A percentile compares a stretch with the other conserved stretches of the same genome.
Evolutionary conservation across 257 asterid genomes (phyloP).

Genomic region (Phtheirospermum japonicum): DNA sequence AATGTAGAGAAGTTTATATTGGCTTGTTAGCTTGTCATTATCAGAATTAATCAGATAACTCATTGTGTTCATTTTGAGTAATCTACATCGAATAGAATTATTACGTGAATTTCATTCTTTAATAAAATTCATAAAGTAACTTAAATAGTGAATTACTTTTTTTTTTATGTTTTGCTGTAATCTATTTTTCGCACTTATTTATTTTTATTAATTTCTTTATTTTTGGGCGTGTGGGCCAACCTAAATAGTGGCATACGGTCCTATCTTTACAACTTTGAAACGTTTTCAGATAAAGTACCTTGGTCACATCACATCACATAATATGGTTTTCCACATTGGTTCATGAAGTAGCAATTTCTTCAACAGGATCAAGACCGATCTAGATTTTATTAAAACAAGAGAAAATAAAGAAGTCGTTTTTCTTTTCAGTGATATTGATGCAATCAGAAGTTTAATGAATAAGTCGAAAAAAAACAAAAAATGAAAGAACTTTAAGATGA

Average conservation of each 20-base stretch:
- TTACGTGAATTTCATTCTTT: not conserved
- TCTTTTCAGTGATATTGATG: too few relatives aligned
- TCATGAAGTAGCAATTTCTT: not conserved
- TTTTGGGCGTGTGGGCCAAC: not conserved
- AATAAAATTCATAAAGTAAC: not conserved
- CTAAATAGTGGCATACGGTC: slow-evolving; percentile 17
- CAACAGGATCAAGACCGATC: not conserved
- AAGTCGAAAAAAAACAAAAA: too few relatives aligned
- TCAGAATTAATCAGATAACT: not conserved
- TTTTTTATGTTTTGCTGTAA: too few relatives aligned
- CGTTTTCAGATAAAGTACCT: slow-evolving; percentile 16
- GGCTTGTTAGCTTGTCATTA: not conserved
- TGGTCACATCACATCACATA: too few relatives aligned
- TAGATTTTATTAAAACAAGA: not conserved
- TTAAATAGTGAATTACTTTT: not conserved
- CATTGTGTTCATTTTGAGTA: not conserved
- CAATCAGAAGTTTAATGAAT: too few relatives aligned
- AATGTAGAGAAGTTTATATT: not conserved
- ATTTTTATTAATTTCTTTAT: not conserved
- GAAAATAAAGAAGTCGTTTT: too few relatives aligned
- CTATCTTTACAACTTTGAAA: slow-evolving; percentile 31
- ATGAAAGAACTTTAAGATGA: too few relatives aligned
- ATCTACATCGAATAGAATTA: slow-evolving; percentile 15
- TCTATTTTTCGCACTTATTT: not conserved
- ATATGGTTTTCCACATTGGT: slow-evolving; percentile 6